phyloP scores from a whole-genome alignment of 306 rosid species.

The Hylodesmum podocarpum region DNA sequence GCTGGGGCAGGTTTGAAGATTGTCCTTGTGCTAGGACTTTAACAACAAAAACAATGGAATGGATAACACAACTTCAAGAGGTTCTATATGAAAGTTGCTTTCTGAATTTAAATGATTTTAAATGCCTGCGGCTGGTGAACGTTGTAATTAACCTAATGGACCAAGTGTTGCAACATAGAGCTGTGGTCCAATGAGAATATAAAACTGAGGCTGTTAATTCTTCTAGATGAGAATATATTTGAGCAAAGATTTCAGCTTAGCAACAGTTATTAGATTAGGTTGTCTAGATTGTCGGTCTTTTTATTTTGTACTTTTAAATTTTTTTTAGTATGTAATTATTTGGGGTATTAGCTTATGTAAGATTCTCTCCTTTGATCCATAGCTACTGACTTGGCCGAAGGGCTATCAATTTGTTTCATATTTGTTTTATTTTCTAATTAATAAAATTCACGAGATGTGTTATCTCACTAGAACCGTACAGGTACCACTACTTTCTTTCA shows the following conservation, averaged over 20 bases:
- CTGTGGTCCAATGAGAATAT: conserved; percentile 16
- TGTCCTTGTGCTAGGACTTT: neutral
- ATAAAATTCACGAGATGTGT: conserved; percentile 39
- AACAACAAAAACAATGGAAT: neutral
- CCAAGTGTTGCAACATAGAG: neutral
- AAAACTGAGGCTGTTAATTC: conserved; percentile 23
- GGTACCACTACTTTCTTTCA: neutral
- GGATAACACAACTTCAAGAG: conserved; percentile 3
- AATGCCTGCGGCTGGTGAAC: conserved; percentile 18
- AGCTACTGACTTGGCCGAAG: conserved; percentile 34
- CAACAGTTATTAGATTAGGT: conserved; percentile 35
- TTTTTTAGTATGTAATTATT: conserved; percentile 39
- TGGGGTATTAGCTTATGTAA: conserved; percentile 29
- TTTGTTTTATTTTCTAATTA: conserved; percentile 42
- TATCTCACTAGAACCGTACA: neutral
- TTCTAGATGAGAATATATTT: conserved; percentile 24
- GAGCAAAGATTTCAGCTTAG: conserved; percentile 33
- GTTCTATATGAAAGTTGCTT: conserved; percentile 28
- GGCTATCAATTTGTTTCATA: conserved; percentile 41
- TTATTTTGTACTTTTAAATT: neutral
- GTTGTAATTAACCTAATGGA: conserved; percentile 29
- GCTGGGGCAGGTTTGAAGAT: conserved; percentile 21
- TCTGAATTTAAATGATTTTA: conserved; percentile 25
- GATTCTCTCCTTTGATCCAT: conserved; percentile 21
- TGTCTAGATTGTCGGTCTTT: conserved; percentile 16